A percentile compares a stretch with the other conserved stretches of the same genome.
phyloP scores from a whole-genome alignment of 768 basidiomycete genomes.

The Holtermannia corniformis region DNA sequence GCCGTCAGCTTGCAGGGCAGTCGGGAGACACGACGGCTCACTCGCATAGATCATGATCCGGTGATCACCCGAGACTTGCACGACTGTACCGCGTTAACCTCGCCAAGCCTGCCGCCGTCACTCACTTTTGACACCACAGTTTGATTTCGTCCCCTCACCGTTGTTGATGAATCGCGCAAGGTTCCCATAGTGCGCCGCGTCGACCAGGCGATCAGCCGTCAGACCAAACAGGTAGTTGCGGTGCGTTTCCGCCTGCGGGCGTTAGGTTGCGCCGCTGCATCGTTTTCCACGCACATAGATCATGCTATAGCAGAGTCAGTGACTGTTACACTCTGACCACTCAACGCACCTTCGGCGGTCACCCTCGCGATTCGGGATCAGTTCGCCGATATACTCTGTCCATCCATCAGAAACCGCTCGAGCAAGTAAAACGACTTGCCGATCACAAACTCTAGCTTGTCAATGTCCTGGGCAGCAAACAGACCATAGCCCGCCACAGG shows the following conservation, averaged over 20 bases:
- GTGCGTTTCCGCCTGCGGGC: not conserved
- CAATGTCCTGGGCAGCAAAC: not conserved
- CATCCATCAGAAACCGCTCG: not conserved
- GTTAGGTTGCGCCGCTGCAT: not conserved
- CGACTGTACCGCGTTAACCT: not conserved
- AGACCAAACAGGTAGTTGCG: not conserved
- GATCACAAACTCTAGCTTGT: not conserved
- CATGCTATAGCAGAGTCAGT: not conserved
- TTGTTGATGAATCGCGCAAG: not conserved
- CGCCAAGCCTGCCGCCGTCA: not conserved
- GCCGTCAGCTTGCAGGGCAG: too few relatives aligned
- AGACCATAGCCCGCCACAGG: not conserved
- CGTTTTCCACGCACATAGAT: not conserved
- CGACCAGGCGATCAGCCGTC: not conserved
- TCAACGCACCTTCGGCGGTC: not conserved
- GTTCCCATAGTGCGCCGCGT: not conserved
- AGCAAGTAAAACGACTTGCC: not conserved
- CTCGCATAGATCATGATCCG: not conserved
- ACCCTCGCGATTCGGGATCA: not conserved
- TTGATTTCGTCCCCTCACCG: not conserved
- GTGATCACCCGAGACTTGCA: not conserved
- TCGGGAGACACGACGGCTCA: too few relatives aligned
- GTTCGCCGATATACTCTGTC: not conserved
- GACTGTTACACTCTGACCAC: not conserved
- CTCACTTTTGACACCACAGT: not conserved